These are phyloP conservation scores for Firmiana major DNA, from an alignment of 345 rosid genomes.

Conservation along the genomic window DNA sequence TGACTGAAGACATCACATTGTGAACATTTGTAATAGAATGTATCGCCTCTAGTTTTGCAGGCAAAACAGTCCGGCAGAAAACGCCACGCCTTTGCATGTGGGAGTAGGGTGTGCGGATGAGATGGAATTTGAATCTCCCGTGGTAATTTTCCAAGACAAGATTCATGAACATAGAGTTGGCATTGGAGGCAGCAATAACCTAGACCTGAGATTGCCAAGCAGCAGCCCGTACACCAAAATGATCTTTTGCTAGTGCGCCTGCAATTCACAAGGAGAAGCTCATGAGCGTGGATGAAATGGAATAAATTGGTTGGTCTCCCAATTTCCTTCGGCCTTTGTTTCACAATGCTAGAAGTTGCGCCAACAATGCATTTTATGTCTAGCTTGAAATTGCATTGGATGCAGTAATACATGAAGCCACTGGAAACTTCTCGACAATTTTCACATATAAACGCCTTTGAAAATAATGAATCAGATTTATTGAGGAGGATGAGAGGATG, in stretches of 20 bases:
- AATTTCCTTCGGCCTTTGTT: not conserved
- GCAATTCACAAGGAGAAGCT: not conserved
- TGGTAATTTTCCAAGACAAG: not conserved
- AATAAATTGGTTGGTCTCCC: not conserved
- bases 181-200: not conserved
- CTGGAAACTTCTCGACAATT: not conserved
- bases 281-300: not conserved
- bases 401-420: not conserved
- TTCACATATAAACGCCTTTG: not conserved
- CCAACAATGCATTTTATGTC: not conserved
- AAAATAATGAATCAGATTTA: too few species aligned
- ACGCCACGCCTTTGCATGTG: not conserved
- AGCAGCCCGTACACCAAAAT: not conserved
- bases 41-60: accelerated
- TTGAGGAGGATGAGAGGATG: not conserved
- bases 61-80: not conserved
- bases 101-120: not conserved
- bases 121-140: not conserved
- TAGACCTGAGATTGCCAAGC: not conserved
- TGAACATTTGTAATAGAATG: not conserved
- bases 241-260: not conserved
- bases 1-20: not conserved
- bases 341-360: not conserved
- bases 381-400: not conserved
- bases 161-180: not conserved